These are phyloP conservation scores for Cutaneotrichosporon curvatum DNA, from an alignment of 1,284 basidiomycete genomes.

Conservation along the genomic window DNA sequence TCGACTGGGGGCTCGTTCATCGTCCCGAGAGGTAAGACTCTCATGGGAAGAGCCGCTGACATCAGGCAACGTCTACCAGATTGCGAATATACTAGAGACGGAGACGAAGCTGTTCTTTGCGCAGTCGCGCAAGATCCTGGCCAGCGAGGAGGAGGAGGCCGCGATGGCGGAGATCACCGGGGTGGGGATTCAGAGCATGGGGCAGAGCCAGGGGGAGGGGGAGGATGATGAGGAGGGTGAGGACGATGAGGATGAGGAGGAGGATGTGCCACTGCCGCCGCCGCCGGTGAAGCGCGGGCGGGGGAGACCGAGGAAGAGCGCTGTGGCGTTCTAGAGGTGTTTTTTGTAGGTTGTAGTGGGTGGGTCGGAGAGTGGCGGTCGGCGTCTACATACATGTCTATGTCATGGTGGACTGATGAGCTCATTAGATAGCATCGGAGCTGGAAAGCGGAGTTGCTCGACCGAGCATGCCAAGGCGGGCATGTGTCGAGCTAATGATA, in stretches of 20 bases:
- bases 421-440: too few relatives aligned
- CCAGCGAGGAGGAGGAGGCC: conserved; percentile 41
- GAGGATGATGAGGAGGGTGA: conserved; percentile 1
- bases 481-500: too few relatives aligned
- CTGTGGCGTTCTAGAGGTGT: background rate
- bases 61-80: conserved; percentile 79
- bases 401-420: too few relatives aligned
- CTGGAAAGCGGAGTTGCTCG: too few relatives aligned
- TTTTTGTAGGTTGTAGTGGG: background rate
- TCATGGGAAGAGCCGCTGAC: conserved; percentile 2
- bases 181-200: background rate
- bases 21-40: conserved; percentile 70
- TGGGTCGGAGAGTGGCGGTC: too few relatives aligned
- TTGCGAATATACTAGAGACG: conserved; percentile 69
- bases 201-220: conserved; percentile 12
- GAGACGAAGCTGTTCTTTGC: conserved; percentile 85
- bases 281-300: background rate
- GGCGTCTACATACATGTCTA: too few relatives aligned
- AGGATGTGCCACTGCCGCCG: background rate
- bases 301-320: conserved; percentile 2
- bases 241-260: background rate
- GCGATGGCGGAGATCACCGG: background rate
- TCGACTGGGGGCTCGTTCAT: conserved; percentile 80
- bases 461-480: too few relatives aligned
- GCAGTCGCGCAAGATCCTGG: conserved; percentile 70